Base-by-base conservation (phyloP, 2,329 filamentous ascomycete genomes). In the Colletotrichum plurivorum region DNA sequence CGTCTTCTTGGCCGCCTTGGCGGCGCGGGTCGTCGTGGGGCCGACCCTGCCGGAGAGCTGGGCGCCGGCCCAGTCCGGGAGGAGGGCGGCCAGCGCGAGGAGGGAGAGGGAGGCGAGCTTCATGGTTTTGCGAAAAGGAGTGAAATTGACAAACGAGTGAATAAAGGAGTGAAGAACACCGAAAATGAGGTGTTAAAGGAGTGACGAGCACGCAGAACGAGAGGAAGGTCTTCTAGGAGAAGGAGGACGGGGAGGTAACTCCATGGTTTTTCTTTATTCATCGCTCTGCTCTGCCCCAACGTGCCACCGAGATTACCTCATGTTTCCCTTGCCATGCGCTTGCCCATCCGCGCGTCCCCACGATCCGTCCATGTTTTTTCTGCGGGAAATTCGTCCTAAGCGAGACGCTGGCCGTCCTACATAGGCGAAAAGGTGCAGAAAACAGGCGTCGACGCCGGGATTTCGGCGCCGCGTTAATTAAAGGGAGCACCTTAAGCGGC, bases 1-100 rank as follows among this genome's bases (percentile, higher is more conserved):
- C 4, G 77, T 70, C 71, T 78, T 78, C 60, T 70, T 72, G 18
- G 74, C 72, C 39, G 74, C 72, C 71, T 78, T 78, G 51, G 71
- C 66, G 16, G 69, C 71, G 9, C 72, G 72, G 13, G 73, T 73
- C 10, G 76, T 78, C 3, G 74, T 74, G 1, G 75, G 75, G 3
- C 75, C 75, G 41, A 77, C 75, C 13, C 48, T 66, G 15, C 74
- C 75, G 22, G 69, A 71, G 22, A 77, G 72, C 70, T 78, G 75
- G 12, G 75, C 74, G 55, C 18, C 16, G 55, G 52, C 63, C 62
- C 53, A 22, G 6, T 20, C 65, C 52, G 53, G 59, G 53, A 68
- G 53, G 56, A 68, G 60, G 63, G 65, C 65, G 65, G 59, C 53
- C 65, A 68, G 65, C 53, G 59, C 59, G 52, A 68, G 46, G 53